These are phyloP conservation scores for Medicago lupulina DNA, from an alignment of 306 rosid genomes.

Conservation along the genomic window DNA sequence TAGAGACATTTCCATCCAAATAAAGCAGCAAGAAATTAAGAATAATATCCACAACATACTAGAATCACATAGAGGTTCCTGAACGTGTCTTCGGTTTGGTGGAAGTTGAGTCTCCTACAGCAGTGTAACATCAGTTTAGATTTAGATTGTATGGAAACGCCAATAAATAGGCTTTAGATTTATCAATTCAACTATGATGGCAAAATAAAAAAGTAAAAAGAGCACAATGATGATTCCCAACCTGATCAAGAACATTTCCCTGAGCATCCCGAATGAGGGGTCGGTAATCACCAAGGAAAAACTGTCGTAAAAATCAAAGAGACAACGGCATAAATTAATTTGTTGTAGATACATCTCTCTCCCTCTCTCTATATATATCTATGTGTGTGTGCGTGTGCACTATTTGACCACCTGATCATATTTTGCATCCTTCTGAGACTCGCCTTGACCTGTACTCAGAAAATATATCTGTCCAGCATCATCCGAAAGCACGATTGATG, in stretches of 20 bases:
- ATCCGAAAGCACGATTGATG: conserved; percentile 88
- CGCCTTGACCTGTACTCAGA: conserved; percentile 89
- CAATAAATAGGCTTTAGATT: conserved; percentile 13
- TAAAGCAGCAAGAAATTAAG: conserved; percentile 27
- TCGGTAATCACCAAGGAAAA: conserved; percentile 91
- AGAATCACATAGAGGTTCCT: conserved; percentile 90
- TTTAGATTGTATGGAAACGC: conserved; percentile 9
- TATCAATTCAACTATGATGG: conserved; percentile 26
- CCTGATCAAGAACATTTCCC: conserved; percentile 88
- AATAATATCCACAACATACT: conserved; percentile 58
- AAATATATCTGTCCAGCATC: conserved; percentile 92
- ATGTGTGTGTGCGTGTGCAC: neutral
- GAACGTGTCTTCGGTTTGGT: conserved; percentile 70
- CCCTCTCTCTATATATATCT: neutral
- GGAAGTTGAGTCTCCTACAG: conserved; percentile 83
- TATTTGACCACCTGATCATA: conserved; percentile 78
- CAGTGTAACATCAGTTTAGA: conserved; percentile 36
- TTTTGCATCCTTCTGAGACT: conserved; percentile 82
- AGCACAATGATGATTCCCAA: conserved; percentile 39
- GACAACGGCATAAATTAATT: conserved; percentile 39
- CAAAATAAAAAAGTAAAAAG: conserved; percentile 37
- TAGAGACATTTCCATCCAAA: conserved; percentile 38
- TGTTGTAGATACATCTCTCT: conserved; percentile 1
- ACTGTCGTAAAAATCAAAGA: conserved; percentile 57
- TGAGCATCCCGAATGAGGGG: conserved; percentile 73